A percentile compares a stretch with the other conserved stretches of the same genome.
phyloP scores from a whole-genome alignment of 495 filamentous ascomycete genomes.

The Opeltia flavorubescens region DNA sequence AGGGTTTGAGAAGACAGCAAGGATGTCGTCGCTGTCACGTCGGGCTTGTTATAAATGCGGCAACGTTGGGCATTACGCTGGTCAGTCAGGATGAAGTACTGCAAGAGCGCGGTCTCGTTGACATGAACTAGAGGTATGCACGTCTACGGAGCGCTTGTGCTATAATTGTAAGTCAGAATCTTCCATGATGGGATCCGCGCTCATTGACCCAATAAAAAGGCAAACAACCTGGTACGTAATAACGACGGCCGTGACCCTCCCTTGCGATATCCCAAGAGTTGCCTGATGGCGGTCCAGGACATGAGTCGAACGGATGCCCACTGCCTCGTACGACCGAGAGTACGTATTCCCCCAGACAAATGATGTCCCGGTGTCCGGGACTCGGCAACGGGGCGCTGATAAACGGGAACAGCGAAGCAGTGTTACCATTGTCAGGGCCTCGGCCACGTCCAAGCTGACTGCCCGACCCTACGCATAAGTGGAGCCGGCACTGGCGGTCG shows the following conservation, averaged over 20 bases:
- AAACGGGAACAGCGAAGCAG: constrained; percentile 58
- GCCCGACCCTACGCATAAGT: constrained; percentile 88
- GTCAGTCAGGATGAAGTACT: constrained; percentile 27
- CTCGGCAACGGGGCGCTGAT: constrained; percentile 16
- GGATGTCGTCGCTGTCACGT: constrained; percentile 76
- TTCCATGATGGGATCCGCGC: constrained; percentile 3
- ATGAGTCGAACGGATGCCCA: constrained; percentile 95
- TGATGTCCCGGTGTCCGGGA: constrained; percentile 1
- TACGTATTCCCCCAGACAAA: constrained; percentile 25
- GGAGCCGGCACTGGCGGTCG: constrained; percentile 58
- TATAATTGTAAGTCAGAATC: constrained; percentile 74
- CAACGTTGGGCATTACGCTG: constrained; percentile 95
- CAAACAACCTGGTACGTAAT: constrained; percentile 67
- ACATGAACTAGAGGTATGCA: constrained; percentile 65
- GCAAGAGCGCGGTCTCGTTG: constrained; percentile 4
- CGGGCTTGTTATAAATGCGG: constrained; percentile 99
- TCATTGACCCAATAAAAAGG: constrained; percentile 27
- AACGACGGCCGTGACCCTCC: constrained; percentile 12
- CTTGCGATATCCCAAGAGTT: constrained; percentile 7
- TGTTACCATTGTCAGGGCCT: constrained; percentile 99
- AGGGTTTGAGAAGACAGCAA: neutral
- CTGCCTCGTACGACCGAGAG: constrained; percentile 90
- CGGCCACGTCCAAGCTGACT: constrained; percentile 97
- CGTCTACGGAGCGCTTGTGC: constrained; percentile 91
- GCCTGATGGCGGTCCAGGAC: constrained; percentile 47